A percentile compares a stretch with the other conserved stretches of the same genome.
These are phyloP conservation scores for Lophiostoma macrostomum DNA, from an alignment of 495 filamentous ascomycete genomes.

Conservation along the genomic window DNA sequence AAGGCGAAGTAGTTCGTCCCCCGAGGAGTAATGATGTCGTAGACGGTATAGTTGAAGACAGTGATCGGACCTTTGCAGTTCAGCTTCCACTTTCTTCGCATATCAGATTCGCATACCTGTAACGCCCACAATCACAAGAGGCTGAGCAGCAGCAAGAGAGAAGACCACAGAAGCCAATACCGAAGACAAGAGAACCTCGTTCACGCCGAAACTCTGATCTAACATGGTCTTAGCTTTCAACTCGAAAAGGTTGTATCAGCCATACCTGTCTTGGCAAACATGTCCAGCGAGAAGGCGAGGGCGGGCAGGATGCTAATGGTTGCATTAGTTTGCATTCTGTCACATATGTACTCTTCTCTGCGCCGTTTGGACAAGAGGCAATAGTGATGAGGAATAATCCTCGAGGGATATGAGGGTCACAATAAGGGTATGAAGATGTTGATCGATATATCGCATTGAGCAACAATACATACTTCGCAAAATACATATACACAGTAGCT, in stretches of 20 bases:
- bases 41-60: constrained; percentile 50
- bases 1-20: constrained; percentile 40
- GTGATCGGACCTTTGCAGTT: constrained; percentile 33
- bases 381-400: too few species aligned
- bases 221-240: too few species aligned
- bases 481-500: constrained; percentile 47
- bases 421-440: neutral
- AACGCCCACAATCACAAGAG: constrained; percentile 77
- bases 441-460: constrained; percentile 1
- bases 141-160: constrained; percentile 33
- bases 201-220: constrained; percentile 46
- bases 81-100: neutral
- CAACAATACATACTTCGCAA: constrained; percentile 44
- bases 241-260: too few species aligned
- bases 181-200: constrained; percentile 48
- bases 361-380: neutral
- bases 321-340: neutral
- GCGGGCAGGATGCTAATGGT: constrained; percentile 44
- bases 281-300: constrained; percentile 47
- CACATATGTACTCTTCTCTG: neutral
- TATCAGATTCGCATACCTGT: constrained; percentile 52
- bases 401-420: neutral
- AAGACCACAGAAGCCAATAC: constrained; percentile 46
- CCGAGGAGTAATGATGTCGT: constrained; percentile 42
- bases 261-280: constrained; percentile 44